A percentile compares a stretch with the other conserved stretches of the same genome.
Conservation (phyloP, 345 rosid species). For the Salix exigua region DNA sequence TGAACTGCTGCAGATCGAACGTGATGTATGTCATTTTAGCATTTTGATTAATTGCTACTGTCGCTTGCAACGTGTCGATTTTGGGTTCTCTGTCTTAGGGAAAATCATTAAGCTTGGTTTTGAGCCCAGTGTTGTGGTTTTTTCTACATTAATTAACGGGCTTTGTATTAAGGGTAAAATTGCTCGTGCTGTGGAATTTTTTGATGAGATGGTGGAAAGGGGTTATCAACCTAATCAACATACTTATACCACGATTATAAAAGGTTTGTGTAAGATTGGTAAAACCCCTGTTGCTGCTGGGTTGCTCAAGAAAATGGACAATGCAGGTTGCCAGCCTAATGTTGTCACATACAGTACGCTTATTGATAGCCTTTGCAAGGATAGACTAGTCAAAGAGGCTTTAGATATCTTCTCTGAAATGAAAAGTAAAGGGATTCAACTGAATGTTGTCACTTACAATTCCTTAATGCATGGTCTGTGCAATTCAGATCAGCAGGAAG, state of each 20-base stretch:
- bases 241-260: not conserved
- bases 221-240: not conserved
- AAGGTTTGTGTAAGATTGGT: not conserved
- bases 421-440: not conserved
- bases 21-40: no score
- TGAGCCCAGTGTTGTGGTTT: no score
- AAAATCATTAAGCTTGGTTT: no score
- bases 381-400: not conserved
- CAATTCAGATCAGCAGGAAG: not conserved
- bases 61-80: no score
- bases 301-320: not conserved
- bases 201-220: not conserved
- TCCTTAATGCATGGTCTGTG: no score
- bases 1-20: no score
- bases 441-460: constrained; percentile 1
- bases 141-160: no score
- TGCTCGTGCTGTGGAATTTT: not conserved
- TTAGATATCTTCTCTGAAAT: not conserved
- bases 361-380: not conserved
- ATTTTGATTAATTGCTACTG: no score
- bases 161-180: no score
- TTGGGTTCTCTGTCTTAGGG: no score
- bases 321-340: not conserved
- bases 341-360: not conserved
- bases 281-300: not conserved